phyloP scores from a whole-genome alignment of 164 flowering plant genomes.

The Annona cherimola region DNA sequence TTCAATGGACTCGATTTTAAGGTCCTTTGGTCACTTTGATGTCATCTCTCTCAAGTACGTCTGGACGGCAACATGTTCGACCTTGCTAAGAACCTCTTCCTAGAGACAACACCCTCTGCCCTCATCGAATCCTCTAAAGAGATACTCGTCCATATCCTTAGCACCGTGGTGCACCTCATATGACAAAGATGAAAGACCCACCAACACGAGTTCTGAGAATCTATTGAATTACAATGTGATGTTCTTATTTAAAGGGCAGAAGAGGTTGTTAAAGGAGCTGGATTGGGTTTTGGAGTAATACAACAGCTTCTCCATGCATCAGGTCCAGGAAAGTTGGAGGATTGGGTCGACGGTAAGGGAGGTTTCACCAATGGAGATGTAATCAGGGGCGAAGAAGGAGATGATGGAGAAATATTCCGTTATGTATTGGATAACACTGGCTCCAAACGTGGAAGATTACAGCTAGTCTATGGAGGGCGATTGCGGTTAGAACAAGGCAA shows the following conservation, averaged over 20 bases:
- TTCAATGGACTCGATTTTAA: too few species aligned
- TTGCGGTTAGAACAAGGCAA: constrained; percentile 80
- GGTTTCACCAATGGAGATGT: constrained; percentile 54
- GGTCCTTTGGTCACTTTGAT: too few species aligned
- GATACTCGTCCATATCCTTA: constrained; percentile 48
- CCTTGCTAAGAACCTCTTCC: constrained; percentile 43
- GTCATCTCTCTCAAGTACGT: too few species aligned
- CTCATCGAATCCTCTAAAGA: constrained; percentile 47
- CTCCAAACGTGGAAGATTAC: constrained; percentile 95
- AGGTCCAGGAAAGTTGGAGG: constrained; percentile 38
- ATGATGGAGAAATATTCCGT: constrained; percentile 56
- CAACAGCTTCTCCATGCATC: constrained; percentile 60
- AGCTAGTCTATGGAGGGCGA: constrained; percentile 46
- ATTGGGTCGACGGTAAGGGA: constrained; percentile 36
- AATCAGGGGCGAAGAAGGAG: constrained; percentile 42
- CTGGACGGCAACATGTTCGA: constrained; percentile 35
- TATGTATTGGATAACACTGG: constrained; percentile 90
- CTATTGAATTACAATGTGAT: constrained; percentile 73
- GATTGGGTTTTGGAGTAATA: constrained; percentile 55
- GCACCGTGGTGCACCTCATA: constrained; percentile 61
- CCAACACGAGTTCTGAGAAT: background rate
- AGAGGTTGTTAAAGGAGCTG: constrained; percentile 37
- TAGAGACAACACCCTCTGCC: constrained; percentile 20
- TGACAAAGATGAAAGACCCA: constrained; percentile 17
- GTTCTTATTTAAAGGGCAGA: constrained; percentile 72